These are phyloP conservation scores for Aspergillus pseudonomiae DNA, from an alignment of 2,329 filamentous ascomycete genomes.

Conservation along the genomic window DNA sequence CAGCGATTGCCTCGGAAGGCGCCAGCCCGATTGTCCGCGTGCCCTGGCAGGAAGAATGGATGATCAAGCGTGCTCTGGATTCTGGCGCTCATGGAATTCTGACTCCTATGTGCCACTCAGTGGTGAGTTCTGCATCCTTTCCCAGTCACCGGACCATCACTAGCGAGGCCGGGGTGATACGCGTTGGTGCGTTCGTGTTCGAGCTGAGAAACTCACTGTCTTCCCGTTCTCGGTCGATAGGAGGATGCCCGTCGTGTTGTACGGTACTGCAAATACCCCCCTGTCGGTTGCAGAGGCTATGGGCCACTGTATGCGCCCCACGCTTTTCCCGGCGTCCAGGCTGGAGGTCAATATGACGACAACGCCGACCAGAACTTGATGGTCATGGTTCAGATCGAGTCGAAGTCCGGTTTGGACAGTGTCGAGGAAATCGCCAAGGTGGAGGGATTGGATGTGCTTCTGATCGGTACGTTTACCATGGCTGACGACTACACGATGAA, in stretches of 20 bases:
- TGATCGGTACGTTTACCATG: constrained; percentile 35
- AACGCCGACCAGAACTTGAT: constrained; percentile 36
- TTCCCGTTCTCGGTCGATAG: constrained; percentile 15
- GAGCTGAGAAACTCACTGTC: not conserved
- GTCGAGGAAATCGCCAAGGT: constrained; percentile 49
- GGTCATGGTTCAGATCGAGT: constrained; percentile 48
- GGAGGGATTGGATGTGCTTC: constrained; percentile 44
- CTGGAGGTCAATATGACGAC: constrained; percentile 35
- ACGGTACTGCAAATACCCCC: constrained; percentile 35
- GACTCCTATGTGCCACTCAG: constrained; percentile 39
- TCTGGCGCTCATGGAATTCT: constrained; percentile 42
- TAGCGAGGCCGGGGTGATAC: too few relatives aligned
- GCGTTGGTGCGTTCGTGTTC: too few relatives aligned
- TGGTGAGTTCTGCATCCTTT: constrained; percentile 17
- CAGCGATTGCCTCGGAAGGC: constrained; percentile 40
- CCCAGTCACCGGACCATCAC: too few relatives aligned
- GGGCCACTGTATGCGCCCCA: constrained; percentile 41
- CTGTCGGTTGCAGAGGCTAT: constrained; percentile 35
- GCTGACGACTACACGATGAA: not conserved
- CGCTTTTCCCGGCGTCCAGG: constrained; percentile 29
- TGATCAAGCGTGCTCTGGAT: constrained; percentile 45
- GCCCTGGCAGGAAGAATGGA: constrained; percentile 40
- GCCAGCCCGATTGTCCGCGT: constrained; percentile 41
- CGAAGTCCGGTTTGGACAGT: constrained; percentile 43
- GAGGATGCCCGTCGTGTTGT: constrained; percentile 35